phyloP scores from a whole-genome alignment of 2,329 filamentous ascomycete genomes.

The Hirsutella minnesotensis region DNA sequence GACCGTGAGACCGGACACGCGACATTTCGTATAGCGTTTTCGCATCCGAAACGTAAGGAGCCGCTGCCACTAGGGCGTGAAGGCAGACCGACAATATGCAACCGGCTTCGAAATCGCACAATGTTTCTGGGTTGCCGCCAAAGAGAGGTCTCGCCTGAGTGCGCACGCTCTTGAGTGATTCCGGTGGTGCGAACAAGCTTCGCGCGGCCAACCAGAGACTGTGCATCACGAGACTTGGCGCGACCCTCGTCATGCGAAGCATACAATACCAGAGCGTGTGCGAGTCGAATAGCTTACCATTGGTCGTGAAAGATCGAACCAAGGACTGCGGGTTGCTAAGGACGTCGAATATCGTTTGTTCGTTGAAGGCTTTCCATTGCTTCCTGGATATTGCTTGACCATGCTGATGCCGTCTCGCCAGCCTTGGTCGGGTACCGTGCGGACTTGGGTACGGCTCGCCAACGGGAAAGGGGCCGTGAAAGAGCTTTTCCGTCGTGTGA shows the following conservation, averaged over 20 bases:
- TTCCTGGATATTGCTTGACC: conserved; percentile 10
- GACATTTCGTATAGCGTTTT: conserved; percentile 47
- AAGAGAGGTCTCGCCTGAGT: conserved; percentile 12
- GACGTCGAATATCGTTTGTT: conserved; percentile 53
- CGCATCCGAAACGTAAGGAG: conserved; percentile 36
- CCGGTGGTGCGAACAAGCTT: conserved; percentile 44
- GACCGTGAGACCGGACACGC: conserved; percentile 42
- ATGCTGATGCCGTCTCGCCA: conserved; percentile 5
- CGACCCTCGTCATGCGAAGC: conserved; percentile 44
- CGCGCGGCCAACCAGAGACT: conserved; percentile 52
- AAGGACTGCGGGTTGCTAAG: conserved; percentile 45
- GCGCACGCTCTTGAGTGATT: conserved; percentile 26
- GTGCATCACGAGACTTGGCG: conserved; percentile 48
- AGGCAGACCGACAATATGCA: conserved; percentile 47
- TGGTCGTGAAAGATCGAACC: conserved; percentile 43
- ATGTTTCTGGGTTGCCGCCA: conserved; percentile 1
- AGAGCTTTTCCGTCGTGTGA: conserved; percentile 35
- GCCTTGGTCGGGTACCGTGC: conserved; percentile 3
- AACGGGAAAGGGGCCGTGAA: conserved; percentile 24
- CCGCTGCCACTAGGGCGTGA: conserved; percentile 48
- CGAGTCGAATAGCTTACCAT: conserved; percentile 43
- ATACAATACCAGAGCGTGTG: conserved; percentile 53
- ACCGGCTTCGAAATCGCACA: conserved; percentile 36
- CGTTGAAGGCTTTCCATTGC: conserved; percentile 49
- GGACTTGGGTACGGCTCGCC: conserved; percentile 7